phyloP scores from a whole-genome alignment of 352 stramenopile genomes.

The Phytophthora meadii region DNA sequence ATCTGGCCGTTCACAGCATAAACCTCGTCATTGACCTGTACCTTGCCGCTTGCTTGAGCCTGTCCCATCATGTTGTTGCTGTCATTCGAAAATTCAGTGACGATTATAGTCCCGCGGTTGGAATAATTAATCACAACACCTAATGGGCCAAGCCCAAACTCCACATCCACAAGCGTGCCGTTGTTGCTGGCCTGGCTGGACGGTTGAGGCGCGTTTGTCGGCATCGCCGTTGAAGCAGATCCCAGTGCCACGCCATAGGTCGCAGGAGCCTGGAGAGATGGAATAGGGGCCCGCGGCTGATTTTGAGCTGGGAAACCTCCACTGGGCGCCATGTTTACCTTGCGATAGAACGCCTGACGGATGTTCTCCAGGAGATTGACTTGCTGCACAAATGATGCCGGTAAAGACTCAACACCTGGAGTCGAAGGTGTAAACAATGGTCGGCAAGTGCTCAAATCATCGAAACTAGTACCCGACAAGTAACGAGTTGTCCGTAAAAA shows the following conservation, averaged over 20 bases:
- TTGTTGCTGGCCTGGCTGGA: slow-evolving; percentile 19
- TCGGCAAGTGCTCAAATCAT: slow-evolving; percentile 67
- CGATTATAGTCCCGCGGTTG: slow-evolving; percentile 67
- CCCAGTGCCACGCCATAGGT: slow-evolving; percentile 20
- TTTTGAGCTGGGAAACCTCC: slow-evolving; percentile 4
- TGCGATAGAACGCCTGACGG: slow-evolving; percentile 47
- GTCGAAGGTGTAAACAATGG: slow-evolving; percentile 54
- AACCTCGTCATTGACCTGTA: slow-evolving; percentile 79
- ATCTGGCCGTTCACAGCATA: slow-evolving; percentile 77
- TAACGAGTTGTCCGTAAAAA: slow-evolving; percentile 75
- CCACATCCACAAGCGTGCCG: slow-evolving; percentile 64
- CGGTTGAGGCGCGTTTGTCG: slow-evolving; percentile 13
- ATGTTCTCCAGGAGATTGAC: slow-evolving; percentile 73
- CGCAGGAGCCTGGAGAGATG: slow-evolving; percentile 24
- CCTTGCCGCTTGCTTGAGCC: slow-evolving; percentile 71
- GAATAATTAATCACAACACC: slow-evolving; percentile 90
- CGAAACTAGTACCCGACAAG: slow-evolving; percentile 59
- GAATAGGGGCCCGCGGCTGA: slow-evolving; percentile 17
- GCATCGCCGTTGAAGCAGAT: slow-evolving; percentile 10
- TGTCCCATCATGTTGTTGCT: slow-evolving; percentile 75
- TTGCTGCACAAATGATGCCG: slow-evolving; percentile 78
- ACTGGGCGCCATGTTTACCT: slow-evolving; percentile 24
- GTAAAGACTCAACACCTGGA: slow-evolving; percentile 58
- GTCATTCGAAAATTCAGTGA: slow-evolving; percentile 85
- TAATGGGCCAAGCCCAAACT: slow-evolving; percentile 74